phyloP scores from a whole-genome alignment of 768 basidiomycete species.

The Mrakia hoshinonis region DNA sequence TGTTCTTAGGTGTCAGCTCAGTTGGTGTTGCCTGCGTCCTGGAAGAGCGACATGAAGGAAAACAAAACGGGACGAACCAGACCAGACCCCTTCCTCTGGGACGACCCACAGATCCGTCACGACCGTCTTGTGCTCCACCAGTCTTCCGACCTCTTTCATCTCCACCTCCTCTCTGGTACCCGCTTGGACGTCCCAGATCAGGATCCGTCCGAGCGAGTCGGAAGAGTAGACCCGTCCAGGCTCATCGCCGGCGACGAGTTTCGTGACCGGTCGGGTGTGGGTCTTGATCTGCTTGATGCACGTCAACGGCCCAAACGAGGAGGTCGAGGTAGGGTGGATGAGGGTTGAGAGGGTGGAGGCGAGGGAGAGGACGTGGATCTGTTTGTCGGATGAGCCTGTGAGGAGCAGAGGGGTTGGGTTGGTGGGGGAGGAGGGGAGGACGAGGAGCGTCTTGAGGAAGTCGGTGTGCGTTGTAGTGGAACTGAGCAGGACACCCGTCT shows the following conservation, averaged over 20 bases:
- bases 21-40: too few relatives aligned
- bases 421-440: constrained; percentile 54
- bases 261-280: constrained; percentile 82
- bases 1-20: background rate
- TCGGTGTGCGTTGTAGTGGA: constrained; percentile 73
- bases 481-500: constrained; percentile 65
- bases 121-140: constrained; percentile 25
- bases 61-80: constrained; percentile 51
- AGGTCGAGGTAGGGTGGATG: constrained; percentile 48
- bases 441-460: constrained; percentile 77
- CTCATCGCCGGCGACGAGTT: constrained; percentile 45
- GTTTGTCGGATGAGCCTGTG: constrained; percentile 84
- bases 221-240: constrained; percentile 58
- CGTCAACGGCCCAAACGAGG: constrained; percentile 35
- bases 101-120: constrained; percentile 43
- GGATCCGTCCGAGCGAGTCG: constrained; percentile 87
- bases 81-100: constrained; percentile 68
- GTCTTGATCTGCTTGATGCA: constrained; percentile 64
- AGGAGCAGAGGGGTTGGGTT: constrained; percentile 56
- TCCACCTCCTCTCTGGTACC: constrained; percentile 48
- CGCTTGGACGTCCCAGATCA: constrained; percentile 59
- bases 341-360: constrained; percentile 32
- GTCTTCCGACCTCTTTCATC: constrained; percentile 41
- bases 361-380: constrained; percentile 55
- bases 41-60: too few relatives aligned